phyloP scores from a whole-genome alignment of 2,329 filamentous ascomycete genomes.

The Epichloe sp. region DNA sequence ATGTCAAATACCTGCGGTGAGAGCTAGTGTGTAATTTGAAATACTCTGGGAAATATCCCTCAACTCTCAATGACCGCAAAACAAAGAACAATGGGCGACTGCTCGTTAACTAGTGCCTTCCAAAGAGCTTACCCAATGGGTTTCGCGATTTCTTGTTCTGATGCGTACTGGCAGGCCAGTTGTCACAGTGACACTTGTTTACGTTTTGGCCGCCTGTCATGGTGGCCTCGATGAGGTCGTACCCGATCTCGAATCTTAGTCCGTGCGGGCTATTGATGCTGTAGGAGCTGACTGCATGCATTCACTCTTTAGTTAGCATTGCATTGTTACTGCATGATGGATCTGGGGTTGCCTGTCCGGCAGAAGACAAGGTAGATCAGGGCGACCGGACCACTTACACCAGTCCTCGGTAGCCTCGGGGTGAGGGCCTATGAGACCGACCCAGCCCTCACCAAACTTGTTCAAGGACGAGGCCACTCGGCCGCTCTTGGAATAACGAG shows the following conservation, averaged over 20 bases:
- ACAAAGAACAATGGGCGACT: too few relatives aligned
- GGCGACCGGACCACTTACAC: too few relatives aligned
- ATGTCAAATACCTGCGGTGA: too few relatives aligned
- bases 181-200: not conserved
- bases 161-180: constrained; percentile 1
- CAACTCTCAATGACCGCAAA: not conserved
- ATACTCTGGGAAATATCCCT: not conserved
- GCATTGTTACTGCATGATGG: not conserved
- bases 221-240: constrained; percentile 13
- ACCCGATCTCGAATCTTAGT: constrained; percentile 10
- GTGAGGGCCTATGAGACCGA: constrained; percentile 15
- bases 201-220: constrained; percentile 7
- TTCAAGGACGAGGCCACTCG: constrained; percentile 13
- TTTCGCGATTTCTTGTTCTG: not conserved
- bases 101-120: not conserved
- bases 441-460: constrained; percentile 13
- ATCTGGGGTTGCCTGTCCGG: not conserved
- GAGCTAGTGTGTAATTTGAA: too few relatives aligned
- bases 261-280: constrained; percentile 12
- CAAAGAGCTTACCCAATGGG: not conserved
- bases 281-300: constrained; percentile 2
- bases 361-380: too few relatives aligned
- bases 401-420: constrained; percentile 14
- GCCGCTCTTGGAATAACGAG: constrained; percentile 11
- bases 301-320: not conserved